Evolutionary conservation across 1,139 yeast genomes (phyloP), one percentile per base, ranked within the genome.

Genomic region (Debaryomyces udenii): DNA sequence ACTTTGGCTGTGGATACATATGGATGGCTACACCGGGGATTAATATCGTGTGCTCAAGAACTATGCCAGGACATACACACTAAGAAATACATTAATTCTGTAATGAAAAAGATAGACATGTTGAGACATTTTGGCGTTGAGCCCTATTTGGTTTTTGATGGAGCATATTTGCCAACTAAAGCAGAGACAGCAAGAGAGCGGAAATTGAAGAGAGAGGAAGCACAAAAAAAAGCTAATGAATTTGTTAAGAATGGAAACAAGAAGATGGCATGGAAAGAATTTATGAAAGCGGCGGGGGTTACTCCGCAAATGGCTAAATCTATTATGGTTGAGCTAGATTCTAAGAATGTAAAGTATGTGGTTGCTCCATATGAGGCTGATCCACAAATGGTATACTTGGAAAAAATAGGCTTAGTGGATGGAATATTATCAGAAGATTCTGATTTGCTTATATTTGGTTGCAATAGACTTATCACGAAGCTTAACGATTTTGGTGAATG

Each of bases 301-400:
- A 86, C 96, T 1, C 91, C 96, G 1, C 81, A 80, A 48, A 90
- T 94, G 94, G 97, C 96, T 3, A 86, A 87, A 53, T 78, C 89
- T 17, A 74, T 93, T 13, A 89, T 91, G 62, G 84, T 84, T 26
- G 84, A 80, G 49, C 72, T 94, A 47, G 83, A 81, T 51, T 55
- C 60, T n/a, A 69, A 75, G 37, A 63, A 66, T 1, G 80, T 94
- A 35, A 75, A 74, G 47, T 93, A 80, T 54, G 79, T 93, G 13
- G 99, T 94, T 7, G 99, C 99, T 0, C 99, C 99, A 0, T 94
- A 90, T 59, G 99, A 94, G 64, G 99, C 99, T 0, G 99, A 94
- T 60, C 87, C 99, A 0, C 99, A 94, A 60, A 80, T 94, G 85
- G 98, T 93, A 6, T 89, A 84, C 54, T 70, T 94, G 37, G 99